phyloP scores from a whole-genome alignment of 2,329 filamentous ascomycete genomes.

The Ambrosiella cleistominuta region DNA sequence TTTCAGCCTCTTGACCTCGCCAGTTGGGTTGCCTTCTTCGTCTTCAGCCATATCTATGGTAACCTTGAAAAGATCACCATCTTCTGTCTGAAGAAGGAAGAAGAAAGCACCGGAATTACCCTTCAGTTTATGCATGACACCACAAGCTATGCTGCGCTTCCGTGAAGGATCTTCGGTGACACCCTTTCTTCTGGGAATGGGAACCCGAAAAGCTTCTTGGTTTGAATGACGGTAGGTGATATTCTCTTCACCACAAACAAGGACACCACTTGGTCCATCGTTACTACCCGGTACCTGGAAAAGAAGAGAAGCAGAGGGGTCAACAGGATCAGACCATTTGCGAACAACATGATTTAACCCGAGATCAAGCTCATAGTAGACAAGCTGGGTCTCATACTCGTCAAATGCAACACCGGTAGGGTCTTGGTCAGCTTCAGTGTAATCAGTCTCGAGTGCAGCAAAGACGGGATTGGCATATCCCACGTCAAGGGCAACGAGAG shows the following conservation, averaged over 20 bases:
- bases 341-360: constrained; percentile 93
- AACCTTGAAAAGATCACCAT: constrained; percentile 96
- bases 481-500: constrained; percentile 75
- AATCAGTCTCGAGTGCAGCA: constrained; percentile 85
- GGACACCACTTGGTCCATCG: constrained; percentile 83
- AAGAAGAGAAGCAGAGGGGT: constrained; percentile 71
- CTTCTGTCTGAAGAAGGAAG: constrained; percentile 87
- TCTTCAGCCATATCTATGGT: constrained; percentile 83
- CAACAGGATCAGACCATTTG: constrained; percentile 89
- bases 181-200: constrained; percentile 73
- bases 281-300: constrained; percentile 91
- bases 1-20: constrained; percentile 66
- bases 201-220: constrained; percentile 71
- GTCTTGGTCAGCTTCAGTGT: constrained; percentile 80
- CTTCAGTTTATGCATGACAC: constrained; percentile 95
- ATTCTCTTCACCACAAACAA: constrained; percentile 87
- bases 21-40: constrained; percentile 56
- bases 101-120: constrained; percentile 74
- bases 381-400: constrained; percentile 73
- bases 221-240: constrained; percentile 97
- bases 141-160: constrained; percentile 71
- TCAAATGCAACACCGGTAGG: constrained; percentile 65
- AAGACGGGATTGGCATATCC: constrained; percentile 97
- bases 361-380: constrained; percentile 95
- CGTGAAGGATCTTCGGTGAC: constrained; percentile 82